phyloP scores from a whole-genome alignment of 768 basidiomycete genomes.

The Thelephora ganbajun region DNA sequence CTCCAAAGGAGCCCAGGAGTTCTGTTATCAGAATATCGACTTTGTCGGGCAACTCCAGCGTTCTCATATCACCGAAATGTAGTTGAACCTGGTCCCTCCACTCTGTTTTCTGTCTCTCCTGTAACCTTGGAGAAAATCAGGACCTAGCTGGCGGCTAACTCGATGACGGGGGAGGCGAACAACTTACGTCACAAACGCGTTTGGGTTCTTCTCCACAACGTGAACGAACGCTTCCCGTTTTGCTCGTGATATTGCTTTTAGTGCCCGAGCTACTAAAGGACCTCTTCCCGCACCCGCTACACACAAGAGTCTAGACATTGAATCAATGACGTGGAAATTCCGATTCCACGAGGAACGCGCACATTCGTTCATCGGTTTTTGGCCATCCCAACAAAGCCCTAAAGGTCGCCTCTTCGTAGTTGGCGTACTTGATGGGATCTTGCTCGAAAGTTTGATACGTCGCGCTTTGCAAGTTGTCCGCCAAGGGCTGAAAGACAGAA shows the following conservation, averaged over 20 bases:
- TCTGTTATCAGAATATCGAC: conserved; percentile 94
- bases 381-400: conserved; percentile 66
- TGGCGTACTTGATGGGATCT: conserved; percentile 91
- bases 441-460: conserved; percentile 98
- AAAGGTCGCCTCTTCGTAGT: conserved; percentile 92
- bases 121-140: conserved; percentile 39
- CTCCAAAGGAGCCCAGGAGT: conserved; percentile 91
- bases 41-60: conserved; percentile 66
- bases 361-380: conserved; percentile 41
- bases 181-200: conserved; percentile 86
- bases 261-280: conserved; percentile 75
- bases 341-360: conserved; percentile 16
- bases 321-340: background rate
- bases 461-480: conserved; percentile 92
- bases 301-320: conserved; percentile 52
- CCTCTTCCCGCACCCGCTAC: conserved; percentile 94
- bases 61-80: conserved; percentile 92
- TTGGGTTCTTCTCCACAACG: conserved; percentile 94
- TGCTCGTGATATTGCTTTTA: conserved; percentile 62
- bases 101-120: conserved; percentile 66
- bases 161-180: background rate
- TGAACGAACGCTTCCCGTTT: conserved; percentile 53
- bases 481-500: conserved; percentile 54
- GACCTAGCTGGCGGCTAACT: background rate
- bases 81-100: conserved; percentile 76